Evolutionary conservation across 352 stramenopile genomes (phyloP).

Genomic region (Pythium guiyangense): DNA sequence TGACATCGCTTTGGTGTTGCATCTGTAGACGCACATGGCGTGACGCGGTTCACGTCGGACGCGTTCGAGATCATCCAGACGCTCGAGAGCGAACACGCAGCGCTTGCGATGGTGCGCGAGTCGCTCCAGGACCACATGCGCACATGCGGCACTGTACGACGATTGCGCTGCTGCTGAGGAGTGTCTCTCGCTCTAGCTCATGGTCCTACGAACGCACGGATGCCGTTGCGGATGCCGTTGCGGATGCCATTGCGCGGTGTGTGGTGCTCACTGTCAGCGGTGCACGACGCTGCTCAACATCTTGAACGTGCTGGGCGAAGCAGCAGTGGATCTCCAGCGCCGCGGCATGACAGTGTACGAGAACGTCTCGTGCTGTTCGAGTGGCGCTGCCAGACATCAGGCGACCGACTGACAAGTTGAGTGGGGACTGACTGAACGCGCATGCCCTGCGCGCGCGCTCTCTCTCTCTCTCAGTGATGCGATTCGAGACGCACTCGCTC

Average conservation of each 20-base stretch:
- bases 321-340: too few species aligned
- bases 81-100: slow-evolving; percentile 11
- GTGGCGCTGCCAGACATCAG: not conserved
- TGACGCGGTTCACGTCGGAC: slow-evolving; percentile 13
- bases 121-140: slow-evolving; percentile 6
- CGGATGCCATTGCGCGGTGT: not conserved
- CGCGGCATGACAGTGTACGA: slow-evolving; percentile 4
- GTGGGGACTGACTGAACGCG: not conserved
- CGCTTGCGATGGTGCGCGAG: slow-evolving; percentile 9
- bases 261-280: slow-evolving; percentile 1
- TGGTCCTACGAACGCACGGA: too few species aligned
- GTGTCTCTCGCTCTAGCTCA: not conserved
- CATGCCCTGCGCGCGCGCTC: too few species aligned
- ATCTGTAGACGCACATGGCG: slow-evolving; percentile 4
- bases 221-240: too few species aligned
- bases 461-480: not conserved
- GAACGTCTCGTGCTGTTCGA: too few species aligned
- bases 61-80: slow-evolving; percentile 7
- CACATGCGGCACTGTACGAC: slow-evolving; percentile 5
- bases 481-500: not conserved
- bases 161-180: not conserved
- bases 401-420: not conserved
- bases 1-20: not conserved
- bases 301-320: slow-evolving; percentile 2
- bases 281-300: slow-evolving; percentile 14